Percentiles rank a stretch among this genome's conserved stretches.
Conservation (phyloP, 768 basidiomycete species). For the Fistulinella prunicolor region DNA sequence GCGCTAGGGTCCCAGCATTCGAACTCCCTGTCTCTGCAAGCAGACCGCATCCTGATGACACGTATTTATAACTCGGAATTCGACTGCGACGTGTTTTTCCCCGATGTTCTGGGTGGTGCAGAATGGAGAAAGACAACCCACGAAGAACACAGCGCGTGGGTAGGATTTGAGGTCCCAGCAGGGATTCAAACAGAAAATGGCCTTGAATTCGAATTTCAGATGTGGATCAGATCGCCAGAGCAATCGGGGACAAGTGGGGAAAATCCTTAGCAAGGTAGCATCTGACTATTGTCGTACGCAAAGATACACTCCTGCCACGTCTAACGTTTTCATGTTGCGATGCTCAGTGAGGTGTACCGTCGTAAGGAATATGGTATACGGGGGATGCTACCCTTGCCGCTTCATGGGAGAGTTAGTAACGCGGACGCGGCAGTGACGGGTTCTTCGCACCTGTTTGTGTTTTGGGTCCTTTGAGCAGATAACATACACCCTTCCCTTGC, state of each 20-base stretch:
- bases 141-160: slow-evolving; percentile 69
- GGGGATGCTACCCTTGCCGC: slow-evolving; percentile 73
- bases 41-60: slow-evolving; percentile 86
- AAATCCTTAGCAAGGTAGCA: not conserved
- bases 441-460: slow-evolving; percentile 87
- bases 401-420: slow-evolving; percentile 30
- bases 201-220: slow-evolving; percentile 87
- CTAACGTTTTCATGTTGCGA: not conserved
- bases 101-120: slow-evolving; percentile 54
- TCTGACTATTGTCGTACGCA: slow-evolving; percentile 2
- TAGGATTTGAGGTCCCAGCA: slow-evolving; percentile 70
- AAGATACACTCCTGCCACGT: not conserved
- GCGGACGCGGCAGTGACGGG: not conserved
- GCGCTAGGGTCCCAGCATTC: slow-evolving; percentile 26
- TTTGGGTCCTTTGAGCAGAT: slow-evolving; percentile 93
- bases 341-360: not conserved
- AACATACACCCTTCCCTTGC: slow-evolving; percentile 90
- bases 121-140: slow-evolving; percentile 61
- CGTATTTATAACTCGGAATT: slow-evolving; percentile 74
- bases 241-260: not conserved
- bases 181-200: slow-evolving; percentile 82
- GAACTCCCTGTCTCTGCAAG: slow-evolving; percentile 37
- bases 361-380: too few species aligned
- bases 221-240: slow-evolving; percentile 69
- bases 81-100: slow-evolving; percentile 86